These are phyloP conservation scores for Termitomyces sp. DNA, from an alignment of 768 basidiomycete species.

Conservation along the genomic window DNA sequence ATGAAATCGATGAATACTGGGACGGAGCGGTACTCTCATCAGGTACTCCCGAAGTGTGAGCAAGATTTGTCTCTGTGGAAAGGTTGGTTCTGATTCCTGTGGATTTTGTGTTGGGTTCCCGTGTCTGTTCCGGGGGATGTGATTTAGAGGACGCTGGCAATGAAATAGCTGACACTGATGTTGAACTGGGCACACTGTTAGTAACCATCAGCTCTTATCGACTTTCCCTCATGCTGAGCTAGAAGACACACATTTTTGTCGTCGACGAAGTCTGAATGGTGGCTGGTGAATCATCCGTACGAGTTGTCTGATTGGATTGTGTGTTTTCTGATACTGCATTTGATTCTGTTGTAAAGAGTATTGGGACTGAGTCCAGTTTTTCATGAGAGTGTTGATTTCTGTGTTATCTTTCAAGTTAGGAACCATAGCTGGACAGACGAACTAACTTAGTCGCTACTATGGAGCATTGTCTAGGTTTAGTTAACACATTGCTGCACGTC, in stretches of 20 bases:
- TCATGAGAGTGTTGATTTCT: neutral
- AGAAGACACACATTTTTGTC: neutral
- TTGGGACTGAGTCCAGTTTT: neutral
- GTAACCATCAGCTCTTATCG: neutral
- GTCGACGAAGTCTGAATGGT: too few relatives aligned
- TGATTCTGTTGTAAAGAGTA: neutral
- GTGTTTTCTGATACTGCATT: neutral
- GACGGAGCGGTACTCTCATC: neutral
- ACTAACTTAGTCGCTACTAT: neutral
- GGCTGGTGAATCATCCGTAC: too few relatives aligned
- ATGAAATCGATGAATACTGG: neutral
- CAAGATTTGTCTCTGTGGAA: too few relatives aligned
- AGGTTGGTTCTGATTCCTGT: neutral
- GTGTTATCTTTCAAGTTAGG: neutral
- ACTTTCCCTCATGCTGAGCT: neutral
- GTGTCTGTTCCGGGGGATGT: neutral
- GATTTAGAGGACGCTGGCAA: neutral
- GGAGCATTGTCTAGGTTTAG: neutral
- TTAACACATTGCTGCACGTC: neutral
- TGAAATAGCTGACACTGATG: too few relatives aligned
- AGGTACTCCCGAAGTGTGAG: neutral
- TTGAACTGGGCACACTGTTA: neutral
- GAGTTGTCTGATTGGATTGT: too few relatives aligned
- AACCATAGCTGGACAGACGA: too few relatives aligned
- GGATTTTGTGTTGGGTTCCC: neutral